These are phyloP conservation scores for Phlyctochytrium arcticum DNA, from an alignment of 192 early-diverging fungal species.

Conservation along the genomic window DNA sequence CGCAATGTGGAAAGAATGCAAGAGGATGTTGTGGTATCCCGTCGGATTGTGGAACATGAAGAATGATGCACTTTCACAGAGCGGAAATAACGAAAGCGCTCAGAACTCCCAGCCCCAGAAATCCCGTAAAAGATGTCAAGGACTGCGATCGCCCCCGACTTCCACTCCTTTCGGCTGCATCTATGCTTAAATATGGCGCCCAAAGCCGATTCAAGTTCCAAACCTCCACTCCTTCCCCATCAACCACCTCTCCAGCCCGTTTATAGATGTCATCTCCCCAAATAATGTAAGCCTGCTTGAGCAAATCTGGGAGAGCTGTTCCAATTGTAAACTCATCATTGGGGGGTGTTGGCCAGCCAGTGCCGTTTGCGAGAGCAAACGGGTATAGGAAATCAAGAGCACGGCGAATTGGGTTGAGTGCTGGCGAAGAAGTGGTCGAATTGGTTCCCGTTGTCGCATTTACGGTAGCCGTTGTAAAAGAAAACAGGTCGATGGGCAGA, in stretches of 20 bases:
- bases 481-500: slow-evolving; percentile 1
- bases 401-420: too few species aligned
- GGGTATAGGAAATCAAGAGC: slow-evolving; percentile 55
- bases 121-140: too few species aligned
- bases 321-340: not conserved
- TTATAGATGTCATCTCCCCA: slow-evolving; percentile 45
- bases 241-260: slow-evolving; percentile 23
- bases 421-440: too few species aligned
- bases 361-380: slow-evolving; percentile 36
- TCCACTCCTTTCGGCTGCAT: too few species aligned
- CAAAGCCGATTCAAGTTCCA: slow-evolving; percentile 25
- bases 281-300: slow-evolving; percentile 47
- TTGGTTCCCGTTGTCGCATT: slow-evolving; percentile 35
- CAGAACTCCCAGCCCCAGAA: too few species aligned
- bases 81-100: too few species aligned
- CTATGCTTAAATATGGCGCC: slow-evolving; percentile 22
- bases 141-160: too few species aligned
- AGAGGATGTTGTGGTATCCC: too few species aligned
- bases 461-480: too few species aligned
- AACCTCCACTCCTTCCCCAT: not conserved
- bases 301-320: slow-evolving; percentile 11
- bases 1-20: too few species aligned
- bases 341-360: slow-evolving; percentile 32
- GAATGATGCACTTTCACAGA: too few species aligned
- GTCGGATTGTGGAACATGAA: too few species aligned